Evolutionary conservation across 768 basidiomycete species (phyloP), one percentile per base, ranked within the genome.

Genomic region (Sistotremastrum suecicum): DNA sequence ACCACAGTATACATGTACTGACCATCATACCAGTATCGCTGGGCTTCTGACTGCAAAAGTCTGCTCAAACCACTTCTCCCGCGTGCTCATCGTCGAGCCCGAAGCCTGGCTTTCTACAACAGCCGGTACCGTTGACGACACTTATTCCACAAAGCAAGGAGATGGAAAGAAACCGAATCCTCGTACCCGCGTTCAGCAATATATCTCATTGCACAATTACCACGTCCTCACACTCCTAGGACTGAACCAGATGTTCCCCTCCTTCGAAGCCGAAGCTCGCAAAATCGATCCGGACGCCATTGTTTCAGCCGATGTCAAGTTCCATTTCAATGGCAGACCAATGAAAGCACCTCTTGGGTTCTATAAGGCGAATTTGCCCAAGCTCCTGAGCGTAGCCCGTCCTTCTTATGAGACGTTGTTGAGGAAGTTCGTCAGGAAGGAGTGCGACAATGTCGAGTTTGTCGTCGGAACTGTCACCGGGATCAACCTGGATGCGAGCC

Each of bases 341-440:
- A 20, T 20, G 20, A 20, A 20, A 20, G 20, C 20, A 2, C 20
- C 20, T 20, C 20, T 20, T 20, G 20, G 2, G 2, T 20, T 20
- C 20, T 50, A 46, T 41, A 48, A 46, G 12, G 48, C 45, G 35
- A 34, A 41, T 2, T 45, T 55, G 10, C 54, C 55, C 9, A 48
- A 55, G 28, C 56, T 50, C 3, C 41, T 58, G 35, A 52, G 45
- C 43, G 38, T 51, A 9, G 54, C 51, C 29, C 54, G 62, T 9
- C 51, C 53, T 10, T 51, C 52, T 29, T 51, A 58, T 32, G 63
- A 64, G 48, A 63, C 60, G 2, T 49, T 63, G 3, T 43, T 64
- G 9, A 52, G 59, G 29, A 56, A 61, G 8, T 52, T 62, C 2
- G 51, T 62, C 10, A 10, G 56, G 10, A 50, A 50, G 8, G 48